Base-by-base conservation (phyloP, 106 monocot species). In the Hemerocallis citrina region DNA sequence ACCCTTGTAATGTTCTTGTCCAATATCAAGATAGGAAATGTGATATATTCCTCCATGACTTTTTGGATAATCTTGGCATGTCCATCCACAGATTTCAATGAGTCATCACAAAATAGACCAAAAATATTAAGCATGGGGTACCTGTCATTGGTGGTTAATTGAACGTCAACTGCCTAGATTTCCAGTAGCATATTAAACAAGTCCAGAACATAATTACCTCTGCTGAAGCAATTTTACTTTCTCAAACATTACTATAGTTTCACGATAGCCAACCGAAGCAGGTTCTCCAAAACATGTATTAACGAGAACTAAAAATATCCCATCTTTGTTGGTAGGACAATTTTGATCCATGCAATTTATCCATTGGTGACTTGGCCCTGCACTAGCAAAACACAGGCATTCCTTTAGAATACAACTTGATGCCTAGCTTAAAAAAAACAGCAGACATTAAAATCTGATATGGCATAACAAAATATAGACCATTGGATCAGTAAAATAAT, bases 311-410 rank as follows among this genome's bases (percentile, higher is more conserved):
- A 82, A 54, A 57, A 65, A 67, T n/a, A 59, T 40, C 45, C 57
- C 66, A 50, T 72, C 67, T 45, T 54, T 32, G 10, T 59, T 42
- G 23, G 37, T 21, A 16, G 27, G 37, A 24, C 34, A 42, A 2
- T 15, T 32, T 17, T 45, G 35, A 40, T 38, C 34, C 13, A 59
- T 25, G n/a, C 36, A 61, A 56, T 82, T 82, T 73, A 82, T 32
- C 82, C 77, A 82, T 61, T 27, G 28, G 77, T 82, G 74, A 64
- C 52, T 62, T 35, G 42, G 64, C 13, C 82, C 82, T 82, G 70
- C 37, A 81, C 49, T 28, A 7, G 30, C 6, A 19, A 35, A 49
- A 27, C 6, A n/a, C n/a, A n/a, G n/a, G n/a, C n/a, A n/a, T n/a
- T n/a, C n/a, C n/a, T n/a, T n/a, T n/a, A n/a, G n/a, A n/a, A n/a